These are phyloP conservation scores for Retiboletus flavoniger DNA, from an alignment of 1,284 basidiomycete species.

Conservation along the genomic window DNA sequence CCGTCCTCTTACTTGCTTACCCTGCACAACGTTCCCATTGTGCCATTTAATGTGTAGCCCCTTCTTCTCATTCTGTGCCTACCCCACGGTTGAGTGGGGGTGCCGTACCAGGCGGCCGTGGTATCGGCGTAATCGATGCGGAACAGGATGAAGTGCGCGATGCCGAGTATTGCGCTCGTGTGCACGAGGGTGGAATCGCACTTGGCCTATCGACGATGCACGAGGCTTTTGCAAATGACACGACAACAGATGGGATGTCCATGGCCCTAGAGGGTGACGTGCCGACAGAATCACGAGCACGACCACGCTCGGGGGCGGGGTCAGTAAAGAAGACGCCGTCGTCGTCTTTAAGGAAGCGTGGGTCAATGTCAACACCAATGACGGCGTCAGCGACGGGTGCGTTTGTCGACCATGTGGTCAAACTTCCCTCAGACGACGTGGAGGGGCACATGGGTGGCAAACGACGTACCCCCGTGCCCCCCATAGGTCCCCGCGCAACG, in stretches of 20 bases:
- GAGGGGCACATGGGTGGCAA: neutral
- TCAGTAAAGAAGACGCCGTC: slow-evolving; percentile 13
- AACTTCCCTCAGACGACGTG: slow-evolving; percentile 20
- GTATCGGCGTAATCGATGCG: slow-evolving; percentile 26
- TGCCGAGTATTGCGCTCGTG: slow-evolving; percentile 7
- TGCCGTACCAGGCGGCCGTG: slow-evolving; percentile 31
- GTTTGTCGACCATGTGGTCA: slow-evolving; percentile 26
- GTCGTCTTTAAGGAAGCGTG: neutral
- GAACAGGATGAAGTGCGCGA: slow-evolving; percentile 31
- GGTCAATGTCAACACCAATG: slow-evolving; percentile 2
- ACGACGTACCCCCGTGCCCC: neutral
- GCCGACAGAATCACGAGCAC: neutral
- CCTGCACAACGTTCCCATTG: neutral
- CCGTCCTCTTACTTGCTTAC: neutral
- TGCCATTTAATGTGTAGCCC: neutral
- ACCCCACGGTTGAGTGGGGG: slow-evolving; percentile 23
- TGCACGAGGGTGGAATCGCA: too few species aligned
- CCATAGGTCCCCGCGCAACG: neutral
- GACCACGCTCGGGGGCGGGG: slow-evolving; percentile 1
- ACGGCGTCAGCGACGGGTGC: slow-evolving; percentile 7
- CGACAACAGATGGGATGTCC: slow-evolving; percentile 4
- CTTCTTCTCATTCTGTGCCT: slow-evolving; percentile 13
- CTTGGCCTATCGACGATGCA: neutral
- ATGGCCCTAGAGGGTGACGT: neutral
- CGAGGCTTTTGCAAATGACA: neutral